These are phyloP conservation scores for Lactarius sp. DNA, from an alignment of 768 basidiomycete genomes.

Conservation along the genomic window DNA sequence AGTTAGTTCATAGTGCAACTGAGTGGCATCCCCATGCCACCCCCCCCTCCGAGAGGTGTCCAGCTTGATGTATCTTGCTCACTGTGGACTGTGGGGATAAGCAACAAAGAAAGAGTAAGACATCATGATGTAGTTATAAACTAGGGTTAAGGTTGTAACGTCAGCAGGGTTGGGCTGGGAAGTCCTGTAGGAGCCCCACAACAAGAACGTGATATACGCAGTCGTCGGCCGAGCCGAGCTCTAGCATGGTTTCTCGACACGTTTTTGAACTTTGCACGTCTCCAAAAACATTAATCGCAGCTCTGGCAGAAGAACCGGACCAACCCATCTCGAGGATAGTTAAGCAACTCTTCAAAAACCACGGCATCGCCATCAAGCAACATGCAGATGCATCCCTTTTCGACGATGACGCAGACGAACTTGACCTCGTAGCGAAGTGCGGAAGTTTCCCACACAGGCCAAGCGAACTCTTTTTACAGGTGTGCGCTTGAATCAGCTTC, in stretches of 20 bases:
- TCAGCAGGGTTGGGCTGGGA: not conserved
- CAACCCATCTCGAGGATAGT: slow-evolving; percentile 8
- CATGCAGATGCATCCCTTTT: not conserved
- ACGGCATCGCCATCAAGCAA: not conserved
- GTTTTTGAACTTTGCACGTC: slow-evolving; percentile 21
- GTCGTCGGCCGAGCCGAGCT: not conserved
- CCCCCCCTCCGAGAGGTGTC: not conserved
- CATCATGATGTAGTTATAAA: not conserved
- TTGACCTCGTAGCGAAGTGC: slow-evolving; percentile 44
- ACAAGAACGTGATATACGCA: too few relatives aligned
- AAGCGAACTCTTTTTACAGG: slow-evolving; percentile 58
- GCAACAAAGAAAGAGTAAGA: too few relatives aligned
- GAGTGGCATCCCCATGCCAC: not conserved
- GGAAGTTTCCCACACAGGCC: slow-evolving; percentile 51
- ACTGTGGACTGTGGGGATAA: too few relatives aligned
- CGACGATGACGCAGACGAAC: slow-evolving; percentile 29
- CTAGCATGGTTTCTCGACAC: slow-evolving; percentile 15
- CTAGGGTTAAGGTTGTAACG: slow-evolving; percentile 13
- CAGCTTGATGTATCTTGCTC: not conserved
- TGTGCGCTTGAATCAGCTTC: slow-evolving; percentile 34
- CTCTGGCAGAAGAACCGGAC: slow-evolving; percentile 10
- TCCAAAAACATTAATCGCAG: slow-evolving; percentile 9
- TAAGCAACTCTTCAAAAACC: slow-evolving; percentile 12
- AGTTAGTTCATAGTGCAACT: not conserved
- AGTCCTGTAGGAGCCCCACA: not conserved